Percentiles rank a stretch among this genome's conserved stretches.
Evolutionary conservation across 2,329 filamentous ascomycete genomes (phyloP).

Genomic region (Diaporthe velutina): DNA sequence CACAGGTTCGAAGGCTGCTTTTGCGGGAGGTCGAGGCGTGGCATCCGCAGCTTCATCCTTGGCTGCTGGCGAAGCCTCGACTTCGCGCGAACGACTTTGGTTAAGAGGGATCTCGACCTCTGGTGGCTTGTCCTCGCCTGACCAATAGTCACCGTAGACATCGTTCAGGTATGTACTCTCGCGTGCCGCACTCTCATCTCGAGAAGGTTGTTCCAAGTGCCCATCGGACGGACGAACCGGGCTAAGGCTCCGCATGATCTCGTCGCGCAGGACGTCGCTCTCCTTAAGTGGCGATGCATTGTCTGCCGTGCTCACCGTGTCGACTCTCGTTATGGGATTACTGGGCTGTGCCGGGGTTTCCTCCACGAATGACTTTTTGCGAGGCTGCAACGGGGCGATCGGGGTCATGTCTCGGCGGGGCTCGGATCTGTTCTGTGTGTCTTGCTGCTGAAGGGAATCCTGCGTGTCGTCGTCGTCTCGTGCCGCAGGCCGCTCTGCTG

Average conservation of each 20-base stretch:
- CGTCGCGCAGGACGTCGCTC: conserved; percentile 78
- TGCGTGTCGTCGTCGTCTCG: background rate
- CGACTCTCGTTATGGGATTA: conserved; percentile 54
- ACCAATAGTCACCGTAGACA: conserved; percentile 78
- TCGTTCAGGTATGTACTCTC: conserved; percentile 75
- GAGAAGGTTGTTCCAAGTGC: background rate
- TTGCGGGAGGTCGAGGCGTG: conserved; percentile 1
- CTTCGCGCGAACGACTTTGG: background rate
- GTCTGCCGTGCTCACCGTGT: conserved; percentile 62
- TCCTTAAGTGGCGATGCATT: conserved; percentile 72
- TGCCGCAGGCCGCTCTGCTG: background rate
- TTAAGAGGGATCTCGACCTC: conserved; percentile 7
- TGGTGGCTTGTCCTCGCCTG: conserved; percentile 57
- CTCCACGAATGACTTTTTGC: conserved; percentile 46
- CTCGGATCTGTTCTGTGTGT: conserved; percentile 4
- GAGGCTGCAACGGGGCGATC: conserved; percentile 61
- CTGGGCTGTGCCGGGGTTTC: conserved; percentile 52
- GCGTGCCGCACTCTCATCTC: conserved; percentile 45
- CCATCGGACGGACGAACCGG: conserved; percentile 54
- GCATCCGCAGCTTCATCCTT: conserved; percentile 3
- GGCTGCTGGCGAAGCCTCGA: background rate
- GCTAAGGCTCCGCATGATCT: conserved; percentile 79
- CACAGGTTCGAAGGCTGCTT: background rate
- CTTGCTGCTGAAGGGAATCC: background rate
- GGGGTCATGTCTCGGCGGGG: conserved; percentile 7